Evolutionary conservation across 2,329 filamentous ascomycete species (phyloP), one percentile per base, ranked within the genome.

Genomic region (Colletotrichum endophyticum): DNA sequence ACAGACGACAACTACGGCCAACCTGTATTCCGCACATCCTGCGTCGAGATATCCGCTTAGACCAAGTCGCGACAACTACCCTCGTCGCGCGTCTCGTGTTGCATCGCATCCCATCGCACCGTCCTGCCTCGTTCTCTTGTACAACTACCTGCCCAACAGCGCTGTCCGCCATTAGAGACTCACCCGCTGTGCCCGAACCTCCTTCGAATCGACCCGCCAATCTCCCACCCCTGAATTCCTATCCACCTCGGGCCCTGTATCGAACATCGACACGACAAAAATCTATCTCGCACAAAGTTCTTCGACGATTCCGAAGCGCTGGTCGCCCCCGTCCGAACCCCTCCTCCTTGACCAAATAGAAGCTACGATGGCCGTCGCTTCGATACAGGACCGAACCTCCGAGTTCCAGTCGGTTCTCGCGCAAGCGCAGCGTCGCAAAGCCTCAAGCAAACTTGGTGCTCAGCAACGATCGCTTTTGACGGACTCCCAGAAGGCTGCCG

Each of bases 351-450:
- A 13, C 16, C 62, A 27, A 53, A 19, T 16, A 25, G 28, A 49
- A 49, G 34, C 36, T 83, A 84, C 77, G 68, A 94, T 94, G 92
- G 91, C 91, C 73, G 89, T 92, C 83, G 84, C 90, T 77, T 96
- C 96, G 68, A 98, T 99, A 85, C 97, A 99, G 89, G 97, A 99
- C 88, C 95, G 97, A 83, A 99, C 97, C 74, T 91, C 93, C 83
- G 97, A 99, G 90, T 99, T 99, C 90, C 94, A 94, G 84, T 95
- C 96, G 79, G 98, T 99, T 82, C 92, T 99, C 78, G 89, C 92
- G 62, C 95, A 98, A 84, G 95, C 95, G 68, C 95, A 98, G 86
- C 94, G 94, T 83, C 92, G 93, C 78, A 93, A 97, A 82, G 92
- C 93, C 36, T 91, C 93, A 13, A 92, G 92, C 76, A 98, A 98